Conservation (phyloP, 331 rosid genomes). For the Spiraea crenata region DNA sequence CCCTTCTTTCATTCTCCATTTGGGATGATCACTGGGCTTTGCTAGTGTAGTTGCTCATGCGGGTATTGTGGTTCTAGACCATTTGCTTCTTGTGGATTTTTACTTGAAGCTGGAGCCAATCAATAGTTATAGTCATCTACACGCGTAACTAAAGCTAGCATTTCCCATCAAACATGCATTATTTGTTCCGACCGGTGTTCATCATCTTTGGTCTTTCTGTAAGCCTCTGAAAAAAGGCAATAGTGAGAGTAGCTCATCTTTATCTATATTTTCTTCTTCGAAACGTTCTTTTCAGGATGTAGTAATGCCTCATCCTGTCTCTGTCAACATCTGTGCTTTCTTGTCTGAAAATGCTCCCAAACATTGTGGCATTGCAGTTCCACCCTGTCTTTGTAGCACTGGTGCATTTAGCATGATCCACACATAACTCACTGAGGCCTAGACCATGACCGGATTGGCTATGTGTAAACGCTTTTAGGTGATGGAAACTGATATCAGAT, state of each 20-base stretch:
- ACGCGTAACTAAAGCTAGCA: no score
- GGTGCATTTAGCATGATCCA: not conserved
- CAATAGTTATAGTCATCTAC: not conserved
- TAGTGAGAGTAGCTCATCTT: not conserved
- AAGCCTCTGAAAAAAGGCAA: not conserved
- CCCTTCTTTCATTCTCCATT: not conserved
- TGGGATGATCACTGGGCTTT: not conserved
- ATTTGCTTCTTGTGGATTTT: not conserved
- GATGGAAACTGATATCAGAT: not conserved
- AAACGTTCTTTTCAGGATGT: no score
- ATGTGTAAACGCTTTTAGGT: no score
- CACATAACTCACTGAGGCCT: not conserved
- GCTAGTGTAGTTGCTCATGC: not conserved
- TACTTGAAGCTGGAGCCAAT: not conserved
- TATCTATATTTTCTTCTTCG: not conserved
- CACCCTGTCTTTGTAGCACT: no score
- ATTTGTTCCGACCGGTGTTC: no score
- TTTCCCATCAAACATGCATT: no score
- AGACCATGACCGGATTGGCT: not conserved
- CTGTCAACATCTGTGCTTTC: not conserved
- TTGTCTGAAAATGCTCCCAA: not conserved
- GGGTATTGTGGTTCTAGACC: not conserved
- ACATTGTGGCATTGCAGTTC: not conserved
- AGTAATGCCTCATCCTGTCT: not conserved
- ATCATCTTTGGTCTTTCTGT: no score